These are phyloP conservation scores for Epichloe aotearoae DNA, from an alignment of 2,329 filamentous ascomycete species.

Conservation along the genomic window DNA sequence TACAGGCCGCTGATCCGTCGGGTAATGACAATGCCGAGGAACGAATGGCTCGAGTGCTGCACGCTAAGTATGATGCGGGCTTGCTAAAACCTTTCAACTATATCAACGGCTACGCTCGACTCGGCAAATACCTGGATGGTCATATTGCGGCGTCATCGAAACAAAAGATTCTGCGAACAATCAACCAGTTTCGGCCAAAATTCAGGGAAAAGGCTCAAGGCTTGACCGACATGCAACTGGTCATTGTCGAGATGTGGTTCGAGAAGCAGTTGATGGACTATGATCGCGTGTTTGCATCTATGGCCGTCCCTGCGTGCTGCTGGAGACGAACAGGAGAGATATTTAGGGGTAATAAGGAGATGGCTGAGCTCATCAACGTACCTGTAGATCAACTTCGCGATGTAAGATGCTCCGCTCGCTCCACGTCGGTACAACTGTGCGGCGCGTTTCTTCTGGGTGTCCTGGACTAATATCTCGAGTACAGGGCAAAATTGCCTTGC, in stretches of 20 bases:
- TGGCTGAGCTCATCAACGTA: slow-evolving; percentile 91
- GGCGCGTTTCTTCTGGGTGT: not conserved
- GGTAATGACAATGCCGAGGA: slow-evolving; percentile 78
- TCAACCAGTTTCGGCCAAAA: slow-evolving; percentile 87
- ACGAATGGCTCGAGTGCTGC: slow-evolving; percentile 85
- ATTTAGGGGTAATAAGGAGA: slow-evolving; percentile 94
- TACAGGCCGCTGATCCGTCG: slow-evolving; percentile 89
- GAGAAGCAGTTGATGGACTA: slow-evolving; percentile 95
- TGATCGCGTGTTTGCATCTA: slow-evolving; percentile 94
- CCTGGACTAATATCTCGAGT: not conserved
- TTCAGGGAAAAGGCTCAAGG: slow-evolving; percentile 91
- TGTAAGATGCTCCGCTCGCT: slow-evolving; percentile 39
- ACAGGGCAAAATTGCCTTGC: slow-evolving; percentile 84
- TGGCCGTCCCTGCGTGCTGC: slow-evolving; percentile 96
- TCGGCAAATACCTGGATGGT: slow-evolving; percentile 84
- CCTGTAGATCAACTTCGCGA: slow-evolving; percentile 84
- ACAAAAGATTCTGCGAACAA: slow-evolving; percentile 80
- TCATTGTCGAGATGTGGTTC: slow-evolving; percentile 98
- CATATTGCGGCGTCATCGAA: slow-evolving; percentile 73
- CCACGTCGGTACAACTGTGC: not conserved
- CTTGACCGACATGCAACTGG: slow-evolving; percentile 84
- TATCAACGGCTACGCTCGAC: slow-evolving; percentile 82
- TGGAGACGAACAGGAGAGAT: slow-evolving; percentile 97
- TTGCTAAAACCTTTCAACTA: slow-evolving; percentile 97
- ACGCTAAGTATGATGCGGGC: slow-evolving; percentile 92